Evolutionary conservation across 2,329 filamentous ascomycete genomes (phyloP).

Genomic region (Alternaria gaisen): DNA sequence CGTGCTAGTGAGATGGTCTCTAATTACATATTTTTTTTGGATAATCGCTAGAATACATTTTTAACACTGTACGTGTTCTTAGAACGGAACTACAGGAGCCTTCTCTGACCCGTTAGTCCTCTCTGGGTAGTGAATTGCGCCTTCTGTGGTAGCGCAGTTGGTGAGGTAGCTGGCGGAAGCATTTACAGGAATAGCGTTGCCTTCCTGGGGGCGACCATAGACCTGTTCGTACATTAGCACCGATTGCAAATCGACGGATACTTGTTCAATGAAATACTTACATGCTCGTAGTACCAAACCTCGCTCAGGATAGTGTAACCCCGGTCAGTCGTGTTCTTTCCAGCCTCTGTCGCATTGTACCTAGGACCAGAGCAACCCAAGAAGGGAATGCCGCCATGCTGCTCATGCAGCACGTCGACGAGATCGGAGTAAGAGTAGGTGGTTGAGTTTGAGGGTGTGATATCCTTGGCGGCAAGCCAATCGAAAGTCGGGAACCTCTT

Average conservation of each 20-base stretch:
- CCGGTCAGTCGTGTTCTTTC: conserved; percentile 63
- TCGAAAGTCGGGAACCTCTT: conserved; percentile 66
- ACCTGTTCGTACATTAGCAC: conserved; percentile 28
- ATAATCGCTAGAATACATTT: neutral
- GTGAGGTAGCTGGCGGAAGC: conserved; percentile 58
- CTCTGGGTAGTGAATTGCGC: conserved; percentile 65
- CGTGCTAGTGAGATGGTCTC: neutral
- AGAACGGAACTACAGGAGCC: conserved; percentile 38
- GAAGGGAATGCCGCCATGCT: conserved; percentile 66
- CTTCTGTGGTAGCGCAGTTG: conserved; percentile 64
- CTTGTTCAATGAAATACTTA: conserved; percentile 31
- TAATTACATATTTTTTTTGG: neutral
- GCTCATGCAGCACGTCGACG: conserved; percentile 59
- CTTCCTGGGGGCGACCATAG: conserved; percentile 65
- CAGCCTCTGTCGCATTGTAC: conserved; percentile 68
- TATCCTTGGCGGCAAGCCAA: conserved; percentile 65
- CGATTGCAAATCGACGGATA: neutral
- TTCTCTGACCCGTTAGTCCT: conserved; percentile 55
- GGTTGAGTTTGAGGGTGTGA: conserved; percentile 67
- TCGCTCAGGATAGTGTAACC: conserved; percentile 68
- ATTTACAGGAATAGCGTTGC: conserved; percentile 58
- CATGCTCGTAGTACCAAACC: conserved; percentile 73
- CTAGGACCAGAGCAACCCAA: conserved; percentile 68
- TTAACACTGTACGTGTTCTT: neutral
- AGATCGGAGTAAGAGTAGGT: conserved; percentile 64